Evolutionary conservation across 2,329 filamentous ascomycete species (phyloP), one percentile per base, ranked within the genome.

Genomic region (Geosmithia morbida): DNA sequence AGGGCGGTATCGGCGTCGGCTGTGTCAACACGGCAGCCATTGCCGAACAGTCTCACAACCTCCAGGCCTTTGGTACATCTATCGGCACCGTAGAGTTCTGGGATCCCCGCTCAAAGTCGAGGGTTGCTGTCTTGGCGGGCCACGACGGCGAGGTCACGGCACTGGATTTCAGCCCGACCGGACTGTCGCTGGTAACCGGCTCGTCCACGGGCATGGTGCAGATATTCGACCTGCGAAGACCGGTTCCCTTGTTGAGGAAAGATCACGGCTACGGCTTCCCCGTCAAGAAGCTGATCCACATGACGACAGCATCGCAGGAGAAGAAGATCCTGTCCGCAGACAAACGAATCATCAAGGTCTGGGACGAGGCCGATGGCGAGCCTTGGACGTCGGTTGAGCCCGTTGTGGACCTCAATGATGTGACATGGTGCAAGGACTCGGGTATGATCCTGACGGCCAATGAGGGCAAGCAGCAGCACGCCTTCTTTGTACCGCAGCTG

Each of bases 371-470:
- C 33, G 81, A 82, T 49, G 92, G 92, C 48, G 79, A 81, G 19
- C 86, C 90, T 3, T 98, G 92, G 90, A 96, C 92, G 0, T 92
- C 87, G 1, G 86, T 97, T 43, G 92, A 98, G 59, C 92, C 92
- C 2, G 78, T 87, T 7, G 92, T 97, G 7, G 92, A 98, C 60
- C 79, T 98, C 56, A 96, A 97, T 63, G 83, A 87, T 51, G 88
- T 98, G 7, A 88, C 87, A 46, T 95, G 89, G 83, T 88, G 87
- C 60, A 88, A 84, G 53, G 81, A 94, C 56, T 89, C 82, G 26
- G 92, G 92, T 48, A 98, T 98, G 88, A 72, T 98, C 17, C 71
- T 98, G 47, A 97, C 90, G 3, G 92, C 94, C 40, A 98, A 98
- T 59, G 92, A 98, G 68, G 94, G 92, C 49, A 82, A 87, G 56